Conservation (phyloP, 495 filamentous ascomycete genomes). For the Podospora tetraspora region DNA sequence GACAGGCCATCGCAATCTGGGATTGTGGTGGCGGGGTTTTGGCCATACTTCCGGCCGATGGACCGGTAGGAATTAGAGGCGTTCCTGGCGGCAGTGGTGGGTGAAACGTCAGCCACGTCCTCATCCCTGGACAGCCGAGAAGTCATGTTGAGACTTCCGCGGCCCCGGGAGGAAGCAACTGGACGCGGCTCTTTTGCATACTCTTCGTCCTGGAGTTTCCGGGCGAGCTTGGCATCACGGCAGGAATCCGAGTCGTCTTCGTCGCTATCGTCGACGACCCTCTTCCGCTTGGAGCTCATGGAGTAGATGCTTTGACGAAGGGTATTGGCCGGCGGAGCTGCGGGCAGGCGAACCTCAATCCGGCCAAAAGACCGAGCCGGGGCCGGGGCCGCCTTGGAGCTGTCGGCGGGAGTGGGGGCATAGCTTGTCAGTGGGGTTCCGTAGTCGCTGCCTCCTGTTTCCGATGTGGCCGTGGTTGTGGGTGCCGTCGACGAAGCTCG, state of each 20-base stretch:
- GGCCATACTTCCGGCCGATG: not conserved
- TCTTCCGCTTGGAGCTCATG: constrained; percentile 28
- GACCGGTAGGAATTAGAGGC: not conserved
- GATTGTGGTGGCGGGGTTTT: not conserved
- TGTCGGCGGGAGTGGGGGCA: constrained; percentile 42
- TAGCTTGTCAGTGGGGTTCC: constrained; percentile 77
- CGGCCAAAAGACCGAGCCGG: constrained; percentile 8
- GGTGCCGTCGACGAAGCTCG: constrained; percentile 31
- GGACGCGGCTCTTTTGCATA: constrained; percentile 30
- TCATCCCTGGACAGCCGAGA: not conserved
- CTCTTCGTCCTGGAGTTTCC: constrained; percentile 58
- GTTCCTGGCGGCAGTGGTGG: not conserved
- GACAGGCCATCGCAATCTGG: not conserved
- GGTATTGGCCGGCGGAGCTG: constrained; percentile 4
- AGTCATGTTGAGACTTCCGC: not conserved
- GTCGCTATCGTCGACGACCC: constrained; percentile 31
- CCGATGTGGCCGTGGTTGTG: constrained; percentile 32
- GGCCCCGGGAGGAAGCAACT: not conserved
- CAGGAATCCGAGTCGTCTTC: constrained; percentile 33
- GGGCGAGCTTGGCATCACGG: constrained; percentile 54
- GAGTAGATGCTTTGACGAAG: constrained; percentile 27
- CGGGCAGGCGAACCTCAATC: constrained; percentile 28
- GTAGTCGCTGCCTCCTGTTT: constrained; percentile 52
- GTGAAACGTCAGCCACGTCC: not conserved
- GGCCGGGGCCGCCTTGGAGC: constrained; percentile 10